phyloP scores from a whole-genome alignment of 331 rosid species.

The Dryas integrifolia region DNA sequence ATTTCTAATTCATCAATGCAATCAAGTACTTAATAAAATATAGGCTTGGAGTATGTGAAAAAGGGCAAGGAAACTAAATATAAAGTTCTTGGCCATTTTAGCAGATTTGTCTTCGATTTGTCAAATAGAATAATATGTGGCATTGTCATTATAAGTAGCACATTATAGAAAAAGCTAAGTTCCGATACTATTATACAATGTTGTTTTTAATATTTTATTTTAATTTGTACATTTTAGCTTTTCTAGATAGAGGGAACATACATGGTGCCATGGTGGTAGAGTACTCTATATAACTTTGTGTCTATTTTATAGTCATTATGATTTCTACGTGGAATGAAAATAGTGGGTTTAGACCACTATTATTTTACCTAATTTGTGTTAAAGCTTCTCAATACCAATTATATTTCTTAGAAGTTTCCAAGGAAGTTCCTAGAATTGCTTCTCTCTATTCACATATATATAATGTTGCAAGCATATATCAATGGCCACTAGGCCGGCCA shows the following conservation, averaged over 20 bases:
- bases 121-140: not conserved
- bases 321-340: not conserved
- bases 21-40: too few species aligned
- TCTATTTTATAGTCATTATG: not conserved
- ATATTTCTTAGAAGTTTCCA: constrained; percentile 7
- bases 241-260: not conserved
- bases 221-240: not conserved
- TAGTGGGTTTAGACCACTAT: not conserved
- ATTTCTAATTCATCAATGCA: too few species aligned
- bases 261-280: not conserved
- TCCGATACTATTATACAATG: not conserved
- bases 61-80: not conserved
- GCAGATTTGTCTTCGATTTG: not conserved
- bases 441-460: not conserved
- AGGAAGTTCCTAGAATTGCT: not conserved
- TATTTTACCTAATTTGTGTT: not conserved
- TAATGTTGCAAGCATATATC: constrained; percentile 22
- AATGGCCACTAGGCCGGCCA: constrained; percentile 24
- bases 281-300: not conserved
- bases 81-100: not conserved
- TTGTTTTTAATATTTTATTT: not conserved
- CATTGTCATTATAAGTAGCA: not conserved
- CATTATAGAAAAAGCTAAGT: constrained; percentile 1
- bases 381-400: not conserved
- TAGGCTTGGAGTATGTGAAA: not conserved